Evolutionary conservation across 1,284 basidiomycete species (phyloP), one percentile per base, ranked within the genome.

Genomic region (Papiliotrema nemorosa): DNA sequence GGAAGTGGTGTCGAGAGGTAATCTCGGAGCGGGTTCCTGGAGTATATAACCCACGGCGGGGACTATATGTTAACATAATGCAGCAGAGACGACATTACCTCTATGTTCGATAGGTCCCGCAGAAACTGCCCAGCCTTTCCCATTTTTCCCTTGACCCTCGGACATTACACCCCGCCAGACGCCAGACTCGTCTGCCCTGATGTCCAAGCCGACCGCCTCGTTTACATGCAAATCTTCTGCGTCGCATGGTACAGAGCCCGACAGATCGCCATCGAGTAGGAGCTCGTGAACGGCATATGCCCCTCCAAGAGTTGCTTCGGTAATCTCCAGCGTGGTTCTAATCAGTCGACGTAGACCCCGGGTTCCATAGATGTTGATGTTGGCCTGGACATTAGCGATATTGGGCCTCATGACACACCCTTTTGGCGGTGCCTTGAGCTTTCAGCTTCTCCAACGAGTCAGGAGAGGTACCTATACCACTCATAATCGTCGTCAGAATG

Each of bases 241-340:
- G 25, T 38, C 74, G 52, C 85, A 86, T 18, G 81, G 68, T 4
- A 79, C 80, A 0, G 79, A 70, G 44, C 79, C 78, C 10, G 12
- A 3, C 49, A 84, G 82, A 14, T 75, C 76, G 0, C 75, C 62
- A 2, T 60, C 27, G 42, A 77, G 78, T 13, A 94, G 76, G 0
- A 94, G 79, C 69, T 94, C 91, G 68, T 94, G 88, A 0, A 91
- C 87, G 18, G 80, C 82, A 62, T 85, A 93, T 13, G 79, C 82
- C 25, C 86, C 83, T 0, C 80, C 76, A 2, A 85, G 82, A 33
- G 76, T 79, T 3, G 83, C 83, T 37, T 81, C 75, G 0, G 90
- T 91, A 70, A 88, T 79, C 34, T 79, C 78, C 53, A 93, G 78
- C 37, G 82, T 83, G 33, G 81, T 81, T 31, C 91, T 84, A 20